Base-by-base conservation (phyloP, 176 grass and related monocot species). In the Oropetium thomaeum region DNA sequence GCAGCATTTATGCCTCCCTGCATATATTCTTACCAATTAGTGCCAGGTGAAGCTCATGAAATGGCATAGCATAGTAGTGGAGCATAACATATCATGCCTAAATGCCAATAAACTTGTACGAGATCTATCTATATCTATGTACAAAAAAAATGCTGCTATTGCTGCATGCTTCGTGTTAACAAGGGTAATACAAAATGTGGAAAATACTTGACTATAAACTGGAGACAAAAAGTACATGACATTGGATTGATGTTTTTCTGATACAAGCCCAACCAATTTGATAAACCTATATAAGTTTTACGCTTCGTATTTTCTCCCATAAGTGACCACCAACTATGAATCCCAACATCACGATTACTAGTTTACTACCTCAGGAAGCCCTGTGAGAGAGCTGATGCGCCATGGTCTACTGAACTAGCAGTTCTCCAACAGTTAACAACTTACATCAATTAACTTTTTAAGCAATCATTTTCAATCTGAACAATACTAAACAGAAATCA, bases 1-100 rank as follows among this genome's bases (percentile, higher is more conserved):
- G 95, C 90, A 71, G 95, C 95, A 83, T 97, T 97, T 79, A 97
- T 97, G 75, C 95, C 95, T 71, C 90, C 93, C 93, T 97, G 47
- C 38, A 70, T 68, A 65, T 10, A 73, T 25, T 14, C 7, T 74
- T 44, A 11, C 27, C 33, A 43, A 23, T 82, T 55, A 82, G 38
- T 43, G 15, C 54, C 20, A 76, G 35, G 1, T 23, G 27, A 63
- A 84, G 47, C 20, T 73, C 61, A 60, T 17, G 45, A 63, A 63
- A 10, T 63, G 28, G 28, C 58, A 47, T 7, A 10, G 11, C 30
- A 62, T 22, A 19, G 15, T 70, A 31, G 3, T 12, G 10, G 19
- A 57, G 42, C 5, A 76, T 73, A 70, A 52, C 22, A 58, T 34
- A 37, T 13, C n/a, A 61, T 51, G 40, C 8, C 9, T 30, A 14